Evolutionary conservation across 225 moss, liverwort and hornwort species (phyloP).

Genomic region (Thuidium tamariscinum): DNA sequence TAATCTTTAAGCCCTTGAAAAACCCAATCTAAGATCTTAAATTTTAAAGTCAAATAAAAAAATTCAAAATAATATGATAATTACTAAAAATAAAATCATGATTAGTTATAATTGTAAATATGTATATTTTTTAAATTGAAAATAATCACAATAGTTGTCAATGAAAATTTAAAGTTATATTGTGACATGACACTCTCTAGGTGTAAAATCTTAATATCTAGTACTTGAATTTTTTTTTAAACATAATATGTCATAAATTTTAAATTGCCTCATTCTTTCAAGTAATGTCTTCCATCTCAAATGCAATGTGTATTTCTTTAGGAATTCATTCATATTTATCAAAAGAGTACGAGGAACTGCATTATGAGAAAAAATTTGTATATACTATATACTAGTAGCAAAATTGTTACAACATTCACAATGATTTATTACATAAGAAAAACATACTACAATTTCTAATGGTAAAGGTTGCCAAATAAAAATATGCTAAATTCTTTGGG

Average conservation of each 20-base stretch:
- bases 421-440: rapidly evolving
- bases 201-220: not conserved
- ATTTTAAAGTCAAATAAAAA: not conserved
- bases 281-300: no score
- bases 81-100: rapidly evolving
- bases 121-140: not conserved
- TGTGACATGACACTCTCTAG: not conserved
- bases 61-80: not conserved
- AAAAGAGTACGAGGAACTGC: rapidly evolving
- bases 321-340: not conserved
- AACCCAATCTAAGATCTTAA: not conserved
- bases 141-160: not conserved
- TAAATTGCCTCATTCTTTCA: no score
- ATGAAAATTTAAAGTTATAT: rapidly evolving
- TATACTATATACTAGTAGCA: not conserved
- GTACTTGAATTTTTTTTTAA: not conserved
- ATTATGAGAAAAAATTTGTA: not conserved
- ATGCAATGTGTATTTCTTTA: not conserved
- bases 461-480: rapidly evolving
- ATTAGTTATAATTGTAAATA: not conserved
- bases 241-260: rapidly evolving
- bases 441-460: rapidly evolving
- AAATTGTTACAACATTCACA: not conserved
- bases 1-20: not conserved
- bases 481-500: rapidly evolving